phyloP scores from a whole-genome alignment of 345 rosid species.

The Eucalyptus virginea region DNA sequence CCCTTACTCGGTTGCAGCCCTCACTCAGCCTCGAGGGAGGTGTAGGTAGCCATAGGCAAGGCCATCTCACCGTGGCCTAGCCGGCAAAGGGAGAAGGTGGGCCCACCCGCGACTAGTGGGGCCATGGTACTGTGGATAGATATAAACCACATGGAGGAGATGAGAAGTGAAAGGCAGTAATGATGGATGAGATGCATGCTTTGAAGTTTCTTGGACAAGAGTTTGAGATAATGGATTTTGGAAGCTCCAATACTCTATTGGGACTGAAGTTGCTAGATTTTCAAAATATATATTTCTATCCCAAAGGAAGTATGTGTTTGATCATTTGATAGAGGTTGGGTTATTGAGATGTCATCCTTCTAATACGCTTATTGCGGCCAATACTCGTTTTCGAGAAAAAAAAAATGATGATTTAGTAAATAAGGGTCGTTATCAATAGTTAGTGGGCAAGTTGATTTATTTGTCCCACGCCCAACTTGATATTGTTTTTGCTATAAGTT shows the following conservation, averaged over 20 bases:
- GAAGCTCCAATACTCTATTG: neutral
- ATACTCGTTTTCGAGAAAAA: neutral
- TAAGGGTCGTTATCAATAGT: neutral
- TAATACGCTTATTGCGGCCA: neutral
- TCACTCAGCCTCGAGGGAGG: too few species aligned
- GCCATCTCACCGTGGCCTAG: neutral
- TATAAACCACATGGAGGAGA: too few species aligned
- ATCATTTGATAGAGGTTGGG: neutral
- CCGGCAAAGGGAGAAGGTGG: neutral
- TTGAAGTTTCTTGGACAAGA: neutral
- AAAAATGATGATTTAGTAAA: neutral
- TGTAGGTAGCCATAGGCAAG: neutral
- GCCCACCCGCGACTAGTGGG: fast-evolving
- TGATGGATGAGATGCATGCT: neutral
- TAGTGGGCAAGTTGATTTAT: neutral
- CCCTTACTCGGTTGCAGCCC: fast-evolving
- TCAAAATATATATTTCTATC: neutral
- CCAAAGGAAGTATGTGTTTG: neutral
- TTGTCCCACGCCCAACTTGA: neutral
- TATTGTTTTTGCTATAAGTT: neutral
- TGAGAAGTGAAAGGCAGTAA: too few species aligned
- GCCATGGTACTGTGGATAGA: neutral
- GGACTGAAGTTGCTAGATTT: neutral
- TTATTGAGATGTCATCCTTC: neutral
- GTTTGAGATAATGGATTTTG: neutral